Evolutionary conservation across 257 asterid species (phyloP).

Genomic region (Solanum dulcamara): DNA sequence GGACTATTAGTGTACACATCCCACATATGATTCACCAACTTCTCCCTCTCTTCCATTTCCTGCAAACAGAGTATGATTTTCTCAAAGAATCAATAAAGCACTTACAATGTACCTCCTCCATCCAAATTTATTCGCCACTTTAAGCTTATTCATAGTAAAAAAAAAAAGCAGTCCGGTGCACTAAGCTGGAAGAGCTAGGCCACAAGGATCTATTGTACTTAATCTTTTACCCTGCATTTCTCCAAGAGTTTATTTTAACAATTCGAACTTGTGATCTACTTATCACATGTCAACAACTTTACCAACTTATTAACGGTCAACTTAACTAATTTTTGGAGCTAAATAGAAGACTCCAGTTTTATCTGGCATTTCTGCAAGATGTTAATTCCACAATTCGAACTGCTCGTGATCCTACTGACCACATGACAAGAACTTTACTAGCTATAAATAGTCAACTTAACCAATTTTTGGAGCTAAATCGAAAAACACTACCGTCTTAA

Average conservation of each 20-base stretch:
- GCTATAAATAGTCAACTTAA: neutral
- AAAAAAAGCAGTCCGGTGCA: neutral
- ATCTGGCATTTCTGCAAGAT: neutral
- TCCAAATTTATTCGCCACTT: neutral
- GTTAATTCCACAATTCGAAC: neutral
- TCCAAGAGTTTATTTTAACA: no score
- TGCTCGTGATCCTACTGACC: neutral
- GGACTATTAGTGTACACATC: slow-evolving; percentile 66
- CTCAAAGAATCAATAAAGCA: neutral
- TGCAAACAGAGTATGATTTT: slow-evolving; percentile 7
- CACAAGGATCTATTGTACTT: neutral
- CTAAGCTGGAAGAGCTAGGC: neutral
- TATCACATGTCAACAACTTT: no score
- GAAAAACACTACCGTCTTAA: neutral
- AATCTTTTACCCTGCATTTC: neutral
- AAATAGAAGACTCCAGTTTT: no score
- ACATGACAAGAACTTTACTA: neutral
- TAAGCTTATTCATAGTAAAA: neutral
- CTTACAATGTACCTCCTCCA: neutral
- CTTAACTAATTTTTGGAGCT: no score
- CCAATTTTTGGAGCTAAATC: neutral
- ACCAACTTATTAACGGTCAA: no score
- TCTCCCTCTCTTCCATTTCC: slow-evolving; percentile 97
- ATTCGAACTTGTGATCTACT: no score
- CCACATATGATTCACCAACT: slow-evolving; percentile 88